Evolutionary conservation across 1,284 basidiomycete species (phyloP).

Genomic region (Heterobasidion occidentale): DNA sequence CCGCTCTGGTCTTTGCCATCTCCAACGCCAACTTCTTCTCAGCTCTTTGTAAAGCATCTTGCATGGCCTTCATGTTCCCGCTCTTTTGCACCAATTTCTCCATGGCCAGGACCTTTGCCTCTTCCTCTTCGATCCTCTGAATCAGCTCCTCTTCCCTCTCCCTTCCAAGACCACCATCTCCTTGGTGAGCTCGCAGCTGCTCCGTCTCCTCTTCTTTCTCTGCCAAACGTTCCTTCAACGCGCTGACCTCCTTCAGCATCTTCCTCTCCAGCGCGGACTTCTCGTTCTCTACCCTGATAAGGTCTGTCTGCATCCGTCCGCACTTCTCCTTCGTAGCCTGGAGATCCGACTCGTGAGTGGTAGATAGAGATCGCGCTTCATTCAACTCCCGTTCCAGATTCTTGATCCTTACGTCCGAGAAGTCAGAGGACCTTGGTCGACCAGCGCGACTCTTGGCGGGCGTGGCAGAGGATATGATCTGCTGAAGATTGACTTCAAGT

Average conservation of each 20-base stretch:
- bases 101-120: slow-evolving; percentile 47
- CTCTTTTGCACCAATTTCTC: slow-evolving; percentile 34
- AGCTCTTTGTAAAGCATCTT: slow-evolving; percentile 29
- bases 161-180: slow-evolving; percentile 23
- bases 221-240: slow-evolving; percentile 41
- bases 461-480: slow-evolving; percentile 20
- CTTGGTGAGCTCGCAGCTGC: slow-evolving; percentile 20
- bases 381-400: slow-evolving; percentile 47
- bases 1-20: slow-evolving; percentile 26
- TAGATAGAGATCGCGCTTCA: slow-evolving; percentile 33
- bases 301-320: slow-evolving; percentile 35
- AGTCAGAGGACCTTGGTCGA: slow-evolving; percentile 40
- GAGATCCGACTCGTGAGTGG: slow-evolving; percentile 37
- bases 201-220: slow-evolving; percentile 12
- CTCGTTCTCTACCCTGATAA: slow-evolving; percentile 51
- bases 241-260: slow-evolving; percentile 31
- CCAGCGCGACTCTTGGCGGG: slow-evolving; percentile 10
- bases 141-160: slow-evolving; percentile 47
- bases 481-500: slow-evolving; percentile 39
- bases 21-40: slow-evolving; percentile 37
- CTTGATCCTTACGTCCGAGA: slow-evolving; percentile 38
- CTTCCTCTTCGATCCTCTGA: slow-evolving; percentile 58
- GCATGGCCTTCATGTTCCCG: slow-evolving; percentile 26
- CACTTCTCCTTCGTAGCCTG: slow-evolving; percentile 36
- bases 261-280: slow-evolving; percentile 44